Evolutionary conservation across 441 rosid genomes (phyloP).

Genomic region (Pelargonium australe): DNA sequence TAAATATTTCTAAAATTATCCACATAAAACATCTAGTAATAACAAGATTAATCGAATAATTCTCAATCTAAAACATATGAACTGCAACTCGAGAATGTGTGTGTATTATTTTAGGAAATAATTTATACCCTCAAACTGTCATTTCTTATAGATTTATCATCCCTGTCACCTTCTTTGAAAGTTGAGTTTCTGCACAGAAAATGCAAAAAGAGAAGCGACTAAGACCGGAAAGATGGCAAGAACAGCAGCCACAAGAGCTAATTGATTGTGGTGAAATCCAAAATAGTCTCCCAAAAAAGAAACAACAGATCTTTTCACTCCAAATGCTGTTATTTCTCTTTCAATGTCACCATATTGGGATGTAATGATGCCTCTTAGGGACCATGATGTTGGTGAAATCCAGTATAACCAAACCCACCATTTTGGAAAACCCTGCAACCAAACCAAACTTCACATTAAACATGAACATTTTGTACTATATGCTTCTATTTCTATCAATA

Average conservation of each 20-base stretch:
- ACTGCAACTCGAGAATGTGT: not conserved
- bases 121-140: not conserved
- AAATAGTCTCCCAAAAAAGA: conserved; percentile 25
- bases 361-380: conserved; percentile 38
- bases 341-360: conserved; percentile 55
- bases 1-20: too few relatives aligned
- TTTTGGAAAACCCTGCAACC: conserved; percentile 44
- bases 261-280: conserved; percentile 24
- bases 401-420: conserved; percentile 79
- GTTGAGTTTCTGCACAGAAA: conserved; percentile 25
- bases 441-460: too few relatives aligned
- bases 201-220: conserved; percentile 30
- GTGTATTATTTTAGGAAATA: not conserved
- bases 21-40: too few relatives aligned
- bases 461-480: too few relatives aligned
- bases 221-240: conserved; percentile 25
- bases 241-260: conserved; percentile 20
- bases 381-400: conserved; percentile 61
- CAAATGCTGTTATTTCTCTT: conserved; percentile 27
- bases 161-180: conserved; percentile 22
- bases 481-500: too few relatives aligned
- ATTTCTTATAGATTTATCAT: not conserved
- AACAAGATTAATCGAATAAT: too few relatives aligned
- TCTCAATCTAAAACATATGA: too few relatives aligned
- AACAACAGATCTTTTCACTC: conserved; percentile 23